These are phyloP conservation scores for Fusarium palustre DNA, from an alignment of 2,329 filamentous ascomycete genomes.

Conservation along the genomic window DNA sequence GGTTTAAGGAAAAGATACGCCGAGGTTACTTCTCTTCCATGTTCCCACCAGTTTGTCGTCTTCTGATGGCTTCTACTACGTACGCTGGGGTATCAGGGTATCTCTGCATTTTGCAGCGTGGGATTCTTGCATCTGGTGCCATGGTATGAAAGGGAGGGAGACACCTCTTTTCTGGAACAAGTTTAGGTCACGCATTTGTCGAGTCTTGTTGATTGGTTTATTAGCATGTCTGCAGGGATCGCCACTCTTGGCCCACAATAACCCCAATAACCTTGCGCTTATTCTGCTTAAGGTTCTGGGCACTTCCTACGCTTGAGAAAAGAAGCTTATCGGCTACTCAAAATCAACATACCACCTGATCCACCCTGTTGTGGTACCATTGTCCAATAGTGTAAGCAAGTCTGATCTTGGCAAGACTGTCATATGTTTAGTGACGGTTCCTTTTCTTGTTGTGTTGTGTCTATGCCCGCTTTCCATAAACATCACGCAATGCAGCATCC, in stretches of 20 bases:
- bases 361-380: not conserved
- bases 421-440: constrained; percentile 6
- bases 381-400: constrained; percentile 28
- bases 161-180: constrained; percentile 29
- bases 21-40: constrained; percentile 10
- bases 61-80: constrained; percentile 10
- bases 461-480: not conserved
- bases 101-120: constrained; percentile 16
- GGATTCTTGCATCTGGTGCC: constrained; percentile 7
- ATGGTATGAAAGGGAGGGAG: not conserved
- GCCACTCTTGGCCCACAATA: constrained; percentile 13
- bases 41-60: not conserved
- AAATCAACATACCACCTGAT: constrained; percentile 22
- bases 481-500: not conserved
- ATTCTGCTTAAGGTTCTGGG: constrained; percentile 42
- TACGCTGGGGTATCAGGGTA: not conserved
- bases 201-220: constrained; percentile 17
- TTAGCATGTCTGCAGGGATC: constrained; percentile 1
- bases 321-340: constrained; percentile 43
- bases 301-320: constrained; percentile 28
- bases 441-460: constrained; percentile 2
- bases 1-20: constrained; percentile 13
- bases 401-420: constrained; percentile 19
- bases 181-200: constrained; percentile 27
- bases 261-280: constrained; percentile 35